A percentile compares a stretch with the other conserved stretches of the same genome.
These are phyloP conservation scores for Chaetomiaceae sp. DNA, from an alignment of 2,329 filamentous ascomycete genomes.

Conservation along the genomic window DNA sequence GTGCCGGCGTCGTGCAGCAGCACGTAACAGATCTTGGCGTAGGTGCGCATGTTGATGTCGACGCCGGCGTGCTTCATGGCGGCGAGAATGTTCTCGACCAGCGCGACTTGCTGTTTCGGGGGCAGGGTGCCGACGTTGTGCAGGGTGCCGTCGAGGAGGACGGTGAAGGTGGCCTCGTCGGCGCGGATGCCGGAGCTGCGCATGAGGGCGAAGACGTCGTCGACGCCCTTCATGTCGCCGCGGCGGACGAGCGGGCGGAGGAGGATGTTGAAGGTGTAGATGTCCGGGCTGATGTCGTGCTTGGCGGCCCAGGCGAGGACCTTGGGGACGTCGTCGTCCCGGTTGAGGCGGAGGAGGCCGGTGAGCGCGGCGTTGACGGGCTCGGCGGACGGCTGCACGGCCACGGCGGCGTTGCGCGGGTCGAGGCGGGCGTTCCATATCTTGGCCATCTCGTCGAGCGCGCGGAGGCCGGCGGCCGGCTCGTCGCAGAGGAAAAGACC, in stretches of 20 bases:
- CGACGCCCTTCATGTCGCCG: conserved; percentile 42
- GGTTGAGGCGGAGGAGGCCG: conserved; percentile 49
- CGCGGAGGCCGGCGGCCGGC: conserved; percentile 51
- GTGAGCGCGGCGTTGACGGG: conserved; percentile 65
- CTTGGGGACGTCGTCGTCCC: conserved; percentile 43
- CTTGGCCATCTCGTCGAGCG: conserved; percentile 59
- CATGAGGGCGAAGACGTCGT: conserved; percentile 55
- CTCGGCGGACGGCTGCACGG: conserved; percentile 54
- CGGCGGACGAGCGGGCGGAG: conserved; percentile 52
- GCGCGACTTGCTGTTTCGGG: conserved; percentile 43
- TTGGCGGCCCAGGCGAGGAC: conserved; percentile 55
- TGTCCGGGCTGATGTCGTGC: conserved; percentile 50
- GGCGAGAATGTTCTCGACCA: conserved; percentile 49
- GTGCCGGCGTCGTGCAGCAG: conserved; percentile 49
- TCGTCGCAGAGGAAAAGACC: conserved; percentile 54
- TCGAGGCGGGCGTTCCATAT: conserved; percentile 46
- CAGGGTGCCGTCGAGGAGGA: conserved; percentile 59
- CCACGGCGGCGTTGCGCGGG: conserved; percentile 27
- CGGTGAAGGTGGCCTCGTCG: conserved; percentile 65
- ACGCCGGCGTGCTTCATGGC: conserved; percentile 54
- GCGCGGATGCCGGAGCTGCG: conserved; percentile 45
- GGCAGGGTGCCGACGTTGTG: conserved; percentile 35
- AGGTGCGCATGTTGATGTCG: conserved; percentile 55
- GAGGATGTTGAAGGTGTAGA: conserved; percentile 63
- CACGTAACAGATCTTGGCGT: conserved; percentile 63